A percentile compares a stretch with the other conserved stretches of the same genome.
Conservation (phyloP, 169 alveolate species). For the Besnoitia besnoiti region DNA sequence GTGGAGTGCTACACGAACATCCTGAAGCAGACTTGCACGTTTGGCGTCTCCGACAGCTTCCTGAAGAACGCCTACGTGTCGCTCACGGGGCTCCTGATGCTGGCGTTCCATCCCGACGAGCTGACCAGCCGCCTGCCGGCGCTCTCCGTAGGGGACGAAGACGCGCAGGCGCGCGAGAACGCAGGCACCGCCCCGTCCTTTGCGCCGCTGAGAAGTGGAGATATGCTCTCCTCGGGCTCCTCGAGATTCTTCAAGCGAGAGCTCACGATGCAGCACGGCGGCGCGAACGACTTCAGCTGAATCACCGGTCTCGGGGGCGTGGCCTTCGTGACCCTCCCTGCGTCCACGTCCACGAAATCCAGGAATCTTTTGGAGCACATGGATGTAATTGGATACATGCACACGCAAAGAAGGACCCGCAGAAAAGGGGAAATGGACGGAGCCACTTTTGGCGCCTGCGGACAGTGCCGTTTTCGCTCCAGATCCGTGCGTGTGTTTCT, state of each 20-base stretch:
- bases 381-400: no score
- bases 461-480: no score
- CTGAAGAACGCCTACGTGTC: constrained; percentile 77
- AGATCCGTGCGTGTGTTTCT: no score
- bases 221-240: background rate
- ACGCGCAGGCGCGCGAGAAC: background rate
- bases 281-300: no score
- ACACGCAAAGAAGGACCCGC: no score
- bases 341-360: no score
- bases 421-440: no score
- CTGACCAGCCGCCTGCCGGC: constrained; percentile 66
- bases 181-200: background rate
- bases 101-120: constrained; percentile 66
- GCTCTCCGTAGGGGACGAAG: background rate
- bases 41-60: constrained; percentile 79
- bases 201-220: background rate
- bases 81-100: constrained; percentile 69
- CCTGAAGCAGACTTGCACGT: constrained; percentile 85
- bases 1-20: constrained; percentile 87
- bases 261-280: no score
- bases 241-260: background rate
- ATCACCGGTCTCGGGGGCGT: no score
- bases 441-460: no score
- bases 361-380: no score
- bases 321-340: no score